Evolutionary conservation across 208 protist genomes (phyloP), one percentile per base, ranked within the genome.

Genomic region (Herpetomonas samuelpessoai): DNA sequence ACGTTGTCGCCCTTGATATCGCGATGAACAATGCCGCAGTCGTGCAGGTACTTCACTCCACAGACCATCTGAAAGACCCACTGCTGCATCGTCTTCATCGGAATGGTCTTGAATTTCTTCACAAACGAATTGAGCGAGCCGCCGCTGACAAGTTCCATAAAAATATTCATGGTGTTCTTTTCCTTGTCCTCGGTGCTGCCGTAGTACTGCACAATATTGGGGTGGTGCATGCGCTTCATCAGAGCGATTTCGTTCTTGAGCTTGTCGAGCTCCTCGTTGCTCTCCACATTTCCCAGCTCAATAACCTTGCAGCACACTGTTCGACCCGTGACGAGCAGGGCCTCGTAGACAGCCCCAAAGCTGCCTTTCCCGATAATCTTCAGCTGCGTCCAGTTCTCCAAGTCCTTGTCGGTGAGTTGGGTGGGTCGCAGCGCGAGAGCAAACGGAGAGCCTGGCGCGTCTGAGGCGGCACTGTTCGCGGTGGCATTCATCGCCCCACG

Each of bases 71-170:
- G 93, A 31, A 83, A 86, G 14, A 80, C 81, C 80, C 88, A 97
- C 63, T 96, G 83, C 50, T 74, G 78, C 38, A 93, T 68, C 24
- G 88, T 91, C 16, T 65, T 55, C 26, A 92, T 67, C 12, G 86
- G 78, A 26, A 90, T 89, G 21, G 68, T 68, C 62, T 86, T 86
- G 61, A 92, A 88, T 57, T 91, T 89, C 60, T 88, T 82, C 28
- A 90, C 77, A 62, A 92, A 81, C 28, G 68, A 77, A 35, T 83
- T 92, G 19, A 95, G 62, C 10, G 77, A 81, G 39, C 88, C 85
- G 26, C 92, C 92, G 25, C 82, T 84, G 16, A 96, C 81, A 68
- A 90, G 93, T 66, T 98, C 92, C 84, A 97, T 94, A 63, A 97
- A 97, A 57, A 98, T 97, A 68, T 96, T 93, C 22, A 98, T 59